Conservation (phyloP, 2,329 filamentous ascomycete species). For the Colletotrichum godetiae region DNA sequence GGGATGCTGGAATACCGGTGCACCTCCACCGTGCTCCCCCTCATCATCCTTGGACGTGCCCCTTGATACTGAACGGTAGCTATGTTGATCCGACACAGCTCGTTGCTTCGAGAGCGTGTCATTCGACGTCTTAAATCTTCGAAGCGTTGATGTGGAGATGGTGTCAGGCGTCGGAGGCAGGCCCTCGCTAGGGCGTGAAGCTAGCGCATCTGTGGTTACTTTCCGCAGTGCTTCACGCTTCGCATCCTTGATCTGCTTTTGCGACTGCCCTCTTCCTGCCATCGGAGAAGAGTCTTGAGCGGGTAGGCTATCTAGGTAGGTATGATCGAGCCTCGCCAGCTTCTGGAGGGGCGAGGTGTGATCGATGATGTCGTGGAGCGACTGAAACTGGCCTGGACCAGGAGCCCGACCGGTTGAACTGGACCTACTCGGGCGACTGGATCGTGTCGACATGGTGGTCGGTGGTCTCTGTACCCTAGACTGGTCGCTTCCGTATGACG, state of each 20-base stretch:
- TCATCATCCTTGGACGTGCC: constrained; percentile 36
- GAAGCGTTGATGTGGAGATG: constrained; percentile 66
- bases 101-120: constrained; percentile 56
- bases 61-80: constrained; percentile 45
- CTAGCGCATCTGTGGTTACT: constrained; percentile 60
- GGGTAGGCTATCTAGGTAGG: constrained; percentile 42
- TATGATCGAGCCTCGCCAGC: constrained; percentile 56
- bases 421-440: constrained; percentile 37
- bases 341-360: constrained; percentile 62
- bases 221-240: constrained; percentile 60
- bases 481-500: constrained; percentile 6
- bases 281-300: constrained; percentile 41
- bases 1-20: constrained; percentile 40
- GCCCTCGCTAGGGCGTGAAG: constrained; percentile 53
- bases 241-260: constrained; percentile 53
- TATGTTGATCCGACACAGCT: constrained; percentile 43
- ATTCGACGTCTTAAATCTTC: constrained; percentile 61
- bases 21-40: constrained; percentile 34
- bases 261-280: constrained; percentile 36
- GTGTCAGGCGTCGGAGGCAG: constrained; percentile 71
- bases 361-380: constrained; percentile 59
- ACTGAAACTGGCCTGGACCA: constrained; percentile 52
- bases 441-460: background rate
- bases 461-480: background rate
- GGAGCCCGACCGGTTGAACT: constrained; percentile 45